A percentile compares a stretch with the other conserved stretches of the same genome.
These are phyloP conservation scores for Stephania cephalantha DNA, from an alignment of 164 flowering plant genomes.

Conservation along the genomic window DNA sequence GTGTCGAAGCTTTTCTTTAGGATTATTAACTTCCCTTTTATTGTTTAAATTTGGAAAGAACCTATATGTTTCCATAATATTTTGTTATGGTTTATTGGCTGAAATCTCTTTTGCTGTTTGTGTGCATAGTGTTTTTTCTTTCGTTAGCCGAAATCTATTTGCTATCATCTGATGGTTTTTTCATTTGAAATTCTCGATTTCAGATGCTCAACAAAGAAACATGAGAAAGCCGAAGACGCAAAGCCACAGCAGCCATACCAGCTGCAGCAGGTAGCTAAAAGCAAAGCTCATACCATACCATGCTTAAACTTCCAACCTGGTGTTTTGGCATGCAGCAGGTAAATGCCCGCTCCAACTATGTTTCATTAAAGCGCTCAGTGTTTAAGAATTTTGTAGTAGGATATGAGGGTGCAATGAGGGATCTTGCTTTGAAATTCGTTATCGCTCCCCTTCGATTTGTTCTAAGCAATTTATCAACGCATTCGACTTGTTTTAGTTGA, in stretches of 20 bases:
- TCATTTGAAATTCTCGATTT: conserved; percentile 6
- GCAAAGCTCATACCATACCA: not conserved
- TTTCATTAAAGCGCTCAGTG: conserved; percentile 8
- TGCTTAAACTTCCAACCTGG: not conserved
- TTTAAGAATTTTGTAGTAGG: conserved; percentile 11
- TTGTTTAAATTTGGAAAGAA: not conserved
- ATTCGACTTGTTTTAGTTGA: not conserved
- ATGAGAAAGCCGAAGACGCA: conserved; percentile 86
- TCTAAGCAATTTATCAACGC: not conserved
- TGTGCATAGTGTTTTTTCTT: too few species aligned
- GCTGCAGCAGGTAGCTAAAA: conserved; percentile 47
- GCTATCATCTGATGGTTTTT: not conserved
- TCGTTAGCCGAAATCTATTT: not conserved
- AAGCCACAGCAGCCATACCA: conserved; percentile 62
- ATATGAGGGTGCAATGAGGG: not conserved
- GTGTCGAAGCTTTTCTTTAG: conserved; percentile 25
- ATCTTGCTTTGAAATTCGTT: not conserved
- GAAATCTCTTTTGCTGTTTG: not conserved
- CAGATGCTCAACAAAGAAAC: conserved; percentile 97
- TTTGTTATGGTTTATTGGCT: not conserved
- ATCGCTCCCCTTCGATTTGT: not conserved
- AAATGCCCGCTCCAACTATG: not conserved
- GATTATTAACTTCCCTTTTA: too few species aligned
- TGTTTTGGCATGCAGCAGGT: not conserved
- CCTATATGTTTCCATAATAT: not conserved